phyloP scores from a whole-genome alignment of 108 stramenopile species.

The Epipyxis sp. region DNA sequence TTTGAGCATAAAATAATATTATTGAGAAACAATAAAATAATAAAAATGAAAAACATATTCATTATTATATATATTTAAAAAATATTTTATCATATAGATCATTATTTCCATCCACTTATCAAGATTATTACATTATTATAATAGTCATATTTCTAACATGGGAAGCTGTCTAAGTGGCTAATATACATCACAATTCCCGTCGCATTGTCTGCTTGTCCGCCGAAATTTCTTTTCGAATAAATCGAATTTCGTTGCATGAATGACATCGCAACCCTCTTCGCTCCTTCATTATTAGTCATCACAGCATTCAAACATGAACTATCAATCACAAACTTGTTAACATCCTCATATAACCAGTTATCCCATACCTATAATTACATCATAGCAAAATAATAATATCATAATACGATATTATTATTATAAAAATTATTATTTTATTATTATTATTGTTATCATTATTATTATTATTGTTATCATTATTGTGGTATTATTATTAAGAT shows the following conservation, averaged over 20 bases:
- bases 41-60: too few species aligned
- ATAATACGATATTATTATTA: too few species aligned
- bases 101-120: too few species aligned
- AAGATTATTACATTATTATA: too few species aligned
- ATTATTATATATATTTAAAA: neutral
- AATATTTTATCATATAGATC: too few species aligned
- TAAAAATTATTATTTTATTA: too few species aligned
- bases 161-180: neutral
- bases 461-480: too few species aligned
- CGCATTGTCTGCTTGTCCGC: constrained; percentile 51
- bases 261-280: constrained; percentile 35
- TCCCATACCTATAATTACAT: constrained; percentile 63
- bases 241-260: constrained; percentile 49
- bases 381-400: constrained; percentile 45
- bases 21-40: too few species aligned
- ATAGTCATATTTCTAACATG: neutral
- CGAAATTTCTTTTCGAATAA: constrained; percentile 52
- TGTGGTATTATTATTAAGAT: too few species aligned
- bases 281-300: constrained; percentile 18
- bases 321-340: constrained; percentile 40
- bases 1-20: too few species aligned
- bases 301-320: neutral
- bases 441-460: too few species aligned
- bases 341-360: constrained; percentile 55
- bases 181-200: constrained; percentile 38